Evolutionary conservation across 805 yeast genomes (phyloP).

Genomic region (Lachancea nothofagi): DNA sequence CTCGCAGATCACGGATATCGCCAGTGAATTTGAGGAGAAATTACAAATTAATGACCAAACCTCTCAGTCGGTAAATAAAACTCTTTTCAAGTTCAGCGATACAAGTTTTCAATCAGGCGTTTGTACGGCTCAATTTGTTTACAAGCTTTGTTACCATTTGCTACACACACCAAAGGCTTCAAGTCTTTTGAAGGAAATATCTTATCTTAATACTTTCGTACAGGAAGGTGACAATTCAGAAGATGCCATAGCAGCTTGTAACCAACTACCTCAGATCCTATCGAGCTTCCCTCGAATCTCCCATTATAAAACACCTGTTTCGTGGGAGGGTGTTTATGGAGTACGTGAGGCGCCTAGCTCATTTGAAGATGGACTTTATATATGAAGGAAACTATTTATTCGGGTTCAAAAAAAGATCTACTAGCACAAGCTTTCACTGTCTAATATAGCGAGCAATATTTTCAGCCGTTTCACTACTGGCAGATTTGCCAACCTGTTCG

Average conservation of each 20-base stretch:
- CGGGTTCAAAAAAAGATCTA: too few relatives aligned
- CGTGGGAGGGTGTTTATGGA: constrained; percentile 88
- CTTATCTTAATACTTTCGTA: constrained; percentile 53
- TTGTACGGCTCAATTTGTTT: constrained; percentile 26
- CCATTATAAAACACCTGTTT: constrained; percentile 52
- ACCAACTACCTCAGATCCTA: constrained; percentile 21
- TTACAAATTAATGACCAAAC: constrained; percentile 18
- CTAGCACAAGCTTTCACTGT: constrained; percentile 24
- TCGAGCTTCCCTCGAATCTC: constrained; percentile 20
- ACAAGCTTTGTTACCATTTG: constrained; percentile 27
- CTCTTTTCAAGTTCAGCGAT: constrained; percentile 19
- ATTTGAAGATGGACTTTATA: constrained; percentile 68
- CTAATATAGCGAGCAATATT: constrained; percentile 63
- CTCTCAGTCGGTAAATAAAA: constrained; percentile 15
- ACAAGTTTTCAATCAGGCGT: constrained; percentile 27
- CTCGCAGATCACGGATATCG: constrained; percentile 20
- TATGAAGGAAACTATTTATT: constrained; percentile 13
- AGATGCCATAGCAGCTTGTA: constrained; percentile 47
- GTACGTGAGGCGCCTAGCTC: constrained; percentile 59
- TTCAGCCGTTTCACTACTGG: constrained; percentile 64
- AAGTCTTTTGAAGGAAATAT: constrained; percentile 22
- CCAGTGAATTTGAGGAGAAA: constrained; percentile 19
- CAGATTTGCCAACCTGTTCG: constrained; percentile 53
- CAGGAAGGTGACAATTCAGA: constrained; percentile 86
- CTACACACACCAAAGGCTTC: constrained; percentile 14